Conservation (phyloP, 2,329 filamentous ascomycete species). For the Aureobasidium sp. region DNA sequence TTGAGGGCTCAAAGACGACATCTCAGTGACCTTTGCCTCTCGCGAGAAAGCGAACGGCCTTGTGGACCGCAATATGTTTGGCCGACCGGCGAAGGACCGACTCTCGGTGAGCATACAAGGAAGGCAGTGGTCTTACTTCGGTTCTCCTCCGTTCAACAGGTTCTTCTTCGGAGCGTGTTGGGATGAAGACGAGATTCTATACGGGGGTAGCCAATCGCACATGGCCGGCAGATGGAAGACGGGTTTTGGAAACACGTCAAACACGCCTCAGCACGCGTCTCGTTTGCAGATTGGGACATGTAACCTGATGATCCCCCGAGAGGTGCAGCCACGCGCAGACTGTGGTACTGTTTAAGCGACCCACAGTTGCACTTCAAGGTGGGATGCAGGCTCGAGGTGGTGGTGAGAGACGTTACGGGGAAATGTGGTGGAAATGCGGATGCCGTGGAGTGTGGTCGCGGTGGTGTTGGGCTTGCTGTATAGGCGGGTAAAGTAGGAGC, state of each 20-base stretch:
- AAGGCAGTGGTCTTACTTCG: slow-evolving; percentile 10
- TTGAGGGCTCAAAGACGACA: background rate
- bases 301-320: slow-evolving; percentile 5
- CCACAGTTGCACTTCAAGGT: background rate
- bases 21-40: background rate
- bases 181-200: background rate
- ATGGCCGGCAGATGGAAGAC: background rate
- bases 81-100: slow-evolving; percentile 12
- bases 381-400: background rate
- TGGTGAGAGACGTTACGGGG: slow-evolving; percentile 5
- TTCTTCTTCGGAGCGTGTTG: slow-evolving; percentile 9
- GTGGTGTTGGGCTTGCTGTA: background rate
- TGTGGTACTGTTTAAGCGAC: background rate
- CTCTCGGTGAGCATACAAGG: slow-evolving; percentile 1
- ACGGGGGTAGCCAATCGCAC: background rate
- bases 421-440: slow-evolving; percentile 6
- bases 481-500: background rate
- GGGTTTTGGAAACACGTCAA: background rate
- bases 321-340: slow-evolving; percentile 6
- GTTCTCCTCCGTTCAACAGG: slow-evolving; percentile 1
- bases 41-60: background rate
- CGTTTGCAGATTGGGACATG: background rate
- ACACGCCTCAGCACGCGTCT: background rate
- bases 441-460: background rate
- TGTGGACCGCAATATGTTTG: background rate